Percentiles rank a stretch among this genome's conserved stretches.
Conservation (phyloP, 176 grass and related monocot genomes). For the Bonia amplexicaulis region DNA sequence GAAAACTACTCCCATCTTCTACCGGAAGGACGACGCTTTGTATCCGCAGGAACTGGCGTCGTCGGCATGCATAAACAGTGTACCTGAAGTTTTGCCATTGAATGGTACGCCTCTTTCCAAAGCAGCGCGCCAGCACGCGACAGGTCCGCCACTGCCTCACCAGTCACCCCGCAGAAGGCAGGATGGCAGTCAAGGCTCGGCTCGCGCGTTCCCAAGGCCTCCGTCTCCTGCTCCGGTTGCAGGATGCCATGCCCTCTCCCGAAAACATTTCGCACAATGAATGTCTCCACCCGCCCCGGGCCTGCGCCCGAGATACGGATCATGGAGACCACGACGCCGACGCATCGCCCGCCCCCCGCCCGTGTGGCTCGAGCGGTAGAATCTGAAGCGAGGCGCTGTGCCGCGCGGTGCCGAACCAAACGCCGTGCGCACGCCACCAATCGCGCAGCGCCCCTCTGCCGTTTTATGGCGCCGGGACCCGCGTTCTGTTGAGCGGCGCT, state of each 20-base stretch:
- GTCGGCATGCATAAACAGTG: background rate
- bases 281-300: background rate
- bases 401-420: background rate
- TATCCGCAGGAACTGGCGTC: background rate
- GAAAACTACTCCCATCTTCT: too few relatives aligned
- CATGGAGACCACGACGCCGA: background rate
- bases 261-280: conserved; percentile 4
- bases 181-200: conserved; percentile 36
- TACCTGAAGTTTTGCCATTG: background rate
- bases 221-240: background rate
- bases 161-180: conserved; percentile 21
- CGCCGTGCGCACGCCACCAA: background rate
- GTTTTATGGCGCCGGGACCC: background rate
- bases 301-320: background rate
- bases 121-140: background rate
- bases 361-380: background rate
- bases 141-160: background rate
- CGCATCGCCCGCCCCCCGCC: background rate
- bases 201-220: conserved; percentile 32
- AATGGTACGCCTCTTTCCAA: conserved; percentile 35
- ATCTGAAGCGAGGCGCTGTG: background rate
- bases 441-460: background rate
- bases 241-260: conserved; percentile 20
- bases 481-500: conserved; percentile 8
- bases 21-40: background rate